Base-by-base conservation (phyloP, 768 basidiomycete species). In the Austroboletus eburneus region DNA sequence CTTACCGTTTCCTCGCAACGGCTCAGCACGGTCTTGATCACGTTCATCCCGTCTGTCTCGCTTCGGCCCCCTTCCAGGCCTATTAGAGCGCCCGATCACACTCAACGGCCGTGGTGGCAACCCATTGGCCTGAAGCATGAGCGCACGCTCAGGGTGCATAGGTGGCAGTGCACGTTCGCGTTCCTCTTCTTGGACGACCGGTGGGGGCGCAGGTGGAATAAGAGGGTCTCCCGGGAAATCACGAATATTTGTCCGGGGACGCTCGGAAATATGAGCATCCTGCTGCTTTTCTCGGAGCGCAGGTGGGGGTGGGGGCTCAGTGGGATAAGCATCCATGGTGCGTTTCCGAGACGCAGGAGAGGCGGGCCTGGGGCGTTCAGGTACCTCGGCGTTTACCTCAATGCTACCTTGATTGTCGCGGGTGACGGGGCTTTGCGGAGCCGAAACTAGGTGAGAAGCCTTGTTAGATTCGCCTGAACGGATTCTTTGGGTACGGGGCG, bases 121-220 rank as follows among this genome's bases (percentile, higher is more conserved):
- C 7, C 57, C 57, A 7, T 61, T 61, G 18, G 8, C 48, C 25
- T 68, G 66, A 7, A 66, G 45, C 50, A 66, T 50, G 5, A 61
- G 48, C 16, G 59, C 66, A 5, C 66, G 64, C 22, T 66, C 64
- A 3, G 62, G 66, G 38, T 68, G 64, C 48, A 66, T 64, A 5
- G 45, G 35, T 1, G 43, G 62, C 9, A 48, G 45, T 18, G 39
- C 53, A 21, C 49, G 57, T 3, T 50, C 47, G 20, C 17, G 48
- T 2, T 43, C 51, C 10, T 52, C 51, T 3, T 51, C 54, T 37
- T 33, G 50, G 8, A 43, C 33, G 1, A 39, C 17, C 0, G 29
- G 35, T 5, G 33, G 40, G 3, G 43, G 48, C 0, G 49, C 47
- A 5, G 50, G 55, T 24, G 43, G 48, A 17, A 30, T 17, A 10